Conservation (phyloP, 768 basidiomycete species). For the Cyathus striatus region DNA sequence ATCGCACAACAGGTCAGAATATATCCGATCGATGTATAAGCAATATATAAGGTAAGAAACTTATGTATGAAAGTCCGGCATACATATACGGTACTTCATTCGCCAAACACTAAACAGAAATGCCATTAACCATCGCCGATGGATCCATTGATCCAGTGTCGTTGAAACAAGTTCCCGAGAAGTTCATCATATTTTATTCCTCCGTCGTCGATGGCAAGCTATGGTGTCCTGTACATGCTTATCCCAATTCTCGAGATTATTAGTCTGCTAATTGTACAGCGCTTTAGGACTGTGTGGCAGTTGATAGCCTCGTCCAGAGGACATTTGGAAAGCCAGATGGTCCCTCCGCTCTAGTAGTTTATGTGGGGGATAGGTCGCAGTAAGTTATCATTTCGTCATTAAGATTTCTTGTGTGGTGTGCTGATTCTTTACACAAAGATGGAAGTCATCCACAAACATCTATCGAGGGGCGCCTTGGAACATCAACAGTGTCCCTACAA, state of each 20-base stretch:
- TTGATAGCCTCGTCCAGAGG: slow-evolving; percentile 49
- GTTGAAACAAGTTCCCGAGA: slow-evolving; percentile 36
- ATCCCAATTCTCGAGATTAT: background rate
- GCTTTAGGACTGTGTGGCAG: slow-evolving; percentile 56
- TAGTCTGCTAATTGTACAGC: background rate
- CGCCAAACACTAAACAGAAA: slow-evolving; percentile 24
- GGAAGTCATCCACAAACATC: slow-evolving; percentile 55
- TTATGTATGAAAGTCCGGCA: no score
- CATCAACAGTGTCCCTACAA: slow-evolving; percentile 56
- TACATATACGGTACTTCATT: no score
- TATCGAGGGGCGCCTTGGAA: slow-evolving; percentile 65
- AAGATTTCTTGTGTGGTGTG: background rate
- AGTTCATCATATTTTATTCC: slow-evolving; percentile 66
- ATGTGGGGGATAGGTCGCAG: slow-evolving; percentile 63
- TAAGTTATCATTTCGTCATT: slow-evolving; percentile 27
- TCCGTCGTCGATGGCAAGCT: slow-evolving; percentile 55
- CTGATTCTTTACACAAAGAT: slow-evolving; percentile 33
- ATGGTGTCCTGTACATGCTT: slow-evolving; percentile 67
- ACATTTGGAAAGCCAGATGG: slow-evolving; percentile 41
- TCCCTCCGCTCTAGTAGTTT: slow-evolving; percentile 57
- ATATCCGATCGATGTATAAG: no score
- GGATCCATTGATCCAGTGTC: slow-evolving; percentile 26
- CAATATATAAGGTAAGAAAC: no score
- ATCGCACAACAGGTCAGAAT: no score
- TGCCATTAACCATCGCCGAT: slow-evolving; percentile 46